phyloP scores from a whole-genome alignment of 495 filamentous ascomycete species.

The Aspergillus sclerotiicarbonarius region DNA sequence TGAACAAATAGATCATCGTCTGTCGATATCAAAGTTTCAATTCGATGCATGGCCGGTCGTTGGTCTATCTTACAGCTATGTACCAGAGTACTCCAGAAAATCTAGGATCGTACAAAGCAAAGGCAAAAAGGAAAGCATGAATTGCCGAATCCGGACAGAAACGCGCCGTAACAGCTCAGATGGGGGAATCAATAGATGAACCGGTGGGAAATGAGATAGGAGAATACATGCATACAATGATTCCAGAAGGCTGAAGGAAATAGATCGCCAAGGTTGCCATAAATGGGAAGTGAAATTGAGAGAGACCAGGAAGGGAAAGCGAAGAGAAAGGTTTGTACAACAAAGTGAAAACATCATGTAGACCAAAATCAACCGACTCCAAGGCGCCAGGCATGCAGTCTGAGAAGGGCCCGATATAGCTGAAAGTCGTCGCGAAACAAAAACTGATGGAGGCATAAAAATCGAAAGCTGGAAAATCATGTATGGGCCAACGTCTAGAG shows the following conservation, averaged over 20 bases:
- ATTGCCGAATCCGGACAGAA: slow-evolving; percentile 7
- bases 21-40: slow-evolving; percentile 1
- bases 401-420: slow-evolving; percentile 4
- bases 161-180: slow-evolving; percentile 14
- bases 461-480: slow-evolving; percentile 1
- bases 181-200: slow-evolving; percentile 14
- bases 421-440: slow-evolving; percentile 3
- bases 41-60: slow-evolving; percentile 3
- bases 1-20: background rate
- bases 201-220: slow-evolving; percentile 7
- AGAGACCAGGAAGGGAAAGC: slow-evolving; percentile 1
- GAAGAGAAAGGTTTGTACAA: slow-evolving; percentile 19
- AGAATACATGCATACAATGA: slow-evolving; percentile 17
- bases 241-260: slow-evolving; percentile 8
- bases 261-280: slow-evolving; percentile 15
- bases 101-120: slow-evolving; percentile 4
- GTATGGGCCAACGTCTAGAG: background rate
- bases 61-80: slow-evolving; percentile 13
- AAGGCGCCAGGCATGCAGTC: slow-evolving; percentile 27
- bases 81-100: background rate
- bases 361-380: slow-evolving; percentile 21
- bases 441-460: slow-evolving; percentile 2
- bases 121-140: slow-evolving; percentile 3
- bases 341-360: slow-evolving; percentile 9
- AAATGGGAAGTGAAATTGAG: slow-evolving; percentile 9